Evolutionary conservation across 106 monocot species (phyloP), one percentile per base, ranked within the genome.

Genomic region (Iris macrosiphon): DNA sequence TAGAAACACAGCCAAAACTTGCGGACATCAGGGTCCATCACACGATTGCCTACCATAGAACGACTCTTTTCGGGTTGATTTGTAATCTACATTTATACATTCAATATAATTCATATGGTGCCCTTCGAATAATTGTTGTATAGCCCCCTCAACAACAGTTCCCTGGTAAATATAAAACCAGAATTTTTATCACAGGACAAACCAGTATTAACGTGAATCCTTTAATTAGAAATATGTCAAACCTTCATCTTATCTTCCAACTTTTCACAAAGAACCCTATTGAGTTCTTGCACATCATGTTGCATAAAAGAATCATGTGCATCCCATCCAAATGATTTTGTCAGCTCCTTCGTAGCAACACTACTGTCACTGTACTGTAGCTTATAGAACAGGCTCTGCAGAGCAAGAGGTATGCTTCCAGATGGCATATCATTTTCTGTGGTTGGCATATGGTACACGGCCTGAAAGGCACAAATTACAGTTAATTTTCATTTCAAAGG

Each of bases 161-260:
- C 88, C 82, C 82, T 82, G 40, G 44, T 27, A 65, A 60, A 26
- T 34, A 42, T 25, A 55, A n/a, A 54, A 46, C 29, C 28, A 38
- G 9, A 38, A 45, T 16, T 35, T n/a, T 38, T 52, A 16, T 39
- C 6, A 52, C 14, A 31, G 47, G 10, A 13, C 17, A 45, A 21
- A 56, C 17, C 22, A 4, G 16, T 5, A 28, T 13, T 29, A 34
- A 14, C 7, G 40, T 38, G 22, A 49, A 27, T 4, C 14, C 48
- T 24, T 4, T 31, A 44, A 34, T 62, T n/a, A 4, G 5, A 53
- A 0, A 63, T 31, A 4, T 52, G 8, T 2, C 38, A 60, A 56
- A 88, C 88, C 88, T 90, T 90, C 89, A 88, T 88, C 57, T 87
- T 87, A 41, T 87, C 78, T 60, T 83, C 83, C 70, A 83, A 35